Percentiles rank a stretch among this genome's conserved stretches.
phyloP scores from a whole-genome alignment of 345 rosid genomes.

The Durio zibethinus region DNA sequence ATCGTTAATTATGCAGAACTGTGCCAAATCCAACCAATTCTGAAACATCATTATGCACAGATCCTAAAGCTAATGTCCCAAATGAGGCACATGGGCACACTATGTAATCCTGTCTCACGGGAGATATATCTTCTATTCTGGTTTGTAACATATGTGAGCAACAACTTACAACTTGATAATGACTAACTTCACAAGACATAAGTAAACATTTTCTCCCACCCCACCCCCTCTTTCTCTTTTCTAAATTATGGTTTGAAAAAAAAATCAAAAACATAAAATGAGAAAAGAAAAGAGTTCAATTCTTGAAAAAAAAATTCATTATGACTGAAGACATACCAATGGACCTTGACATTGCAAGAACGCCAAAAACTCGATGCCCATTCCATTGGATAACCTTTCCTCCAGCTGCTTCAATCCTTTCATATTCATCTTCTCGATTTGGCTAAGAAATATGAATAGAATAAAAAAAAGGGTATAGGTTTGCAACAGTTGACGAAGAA shows the following conservation, averaged over 20 bases:
- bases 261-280: background rate
- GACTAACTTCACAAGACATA: background rate
- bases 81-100: background rate
- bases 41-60: background rate
- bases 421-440: constrained; percentile 88
- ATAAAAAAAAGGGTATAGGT: background rate
- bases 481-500: background rate
- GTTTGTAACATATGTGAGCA: background rate
- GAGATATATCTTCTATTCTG: background rate
- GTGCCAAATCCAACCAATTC: background rate
- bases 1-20: background rate
- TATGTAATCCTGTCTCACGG: background rate
- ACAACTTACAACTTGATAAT: background rate
- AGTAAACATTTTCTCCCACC: background rate
- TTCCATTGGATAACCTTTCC: constrained; percentile 98
- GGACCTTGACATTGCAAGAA: constrained; percentile 97
- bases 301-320: background rate
- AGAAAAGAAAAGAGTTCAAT: background rate
- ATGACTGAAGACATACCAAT: constrained; percentile 51
- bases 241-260: constrained; percentile 4
- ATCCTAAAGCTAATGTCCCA: background rate
- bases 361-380: constrained; percentile 95
- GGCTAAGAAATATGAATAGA: constrained; percentile 52
- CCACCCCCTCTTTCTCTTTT: background rate
- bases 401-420: constrained; percentile 95